These are phyloP conservation scores for Calonectria ilicicola DNA, from an alignment of 2,329 filamentous ascomycete species.

Conservation along the genomic window DNA sequence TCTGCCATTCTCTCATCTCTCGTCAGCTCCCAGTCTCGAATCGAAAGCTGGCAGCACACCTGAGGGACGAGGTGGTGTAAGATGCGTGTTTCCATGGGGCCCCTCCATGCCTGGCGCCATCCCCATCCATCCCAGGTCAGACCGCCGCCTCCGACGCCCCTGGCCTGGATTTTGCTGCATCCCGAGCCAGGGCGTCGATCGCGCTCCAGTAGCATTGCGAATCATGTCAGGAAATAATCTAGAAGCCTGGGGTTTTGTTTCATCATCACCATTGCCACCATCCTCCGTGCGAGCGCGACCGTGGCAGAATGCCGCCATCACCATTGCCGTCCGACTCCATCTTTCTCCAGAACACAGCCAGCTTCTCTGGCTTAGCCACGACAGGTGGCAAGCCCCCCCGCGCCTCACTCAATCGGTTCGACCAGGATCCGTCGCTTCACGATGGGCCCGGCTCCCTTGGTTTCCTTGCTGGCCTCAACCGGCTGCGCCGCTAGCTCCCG, in stretches of 20 bases:
- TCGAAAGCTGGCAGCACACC: not conserved
- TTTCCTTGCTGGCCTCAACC: conserved; percentile 13
- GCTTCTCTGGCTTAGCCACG: not conserved
- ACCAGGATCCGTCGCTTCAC: conserved; percentile 9
- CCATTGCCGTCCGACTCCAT: not conserved
- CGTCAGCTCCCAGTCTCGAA: not conserved
- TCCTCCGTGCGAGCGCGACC: not conserved
- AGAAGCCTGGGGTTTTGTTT: not conserved
- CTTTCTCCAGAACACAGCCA: not conserved
- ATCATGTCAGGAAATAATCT: not conserved
- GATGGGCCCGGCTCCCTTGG: conserved; percentile 4
- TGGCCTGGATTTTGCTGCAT: conserved; percentile 5
- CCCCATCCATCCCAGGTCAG: conserved; percentile 16
- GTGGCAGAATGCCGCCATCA: not conserved
- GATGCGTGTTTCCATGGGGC: not conserved
- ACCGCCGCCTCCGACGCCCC: conserved; percentile 10
- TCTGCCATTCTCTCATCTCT: not conserved
- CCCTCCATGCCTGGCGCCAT: conserved; percentile 8
- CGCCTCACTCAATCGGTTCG: conserved; percentile 15
- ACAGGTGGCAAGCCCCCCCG: not conserved
- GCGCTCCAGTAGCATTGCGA: not conserved
- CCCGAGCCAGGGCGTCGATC: conserved; percentile 12
- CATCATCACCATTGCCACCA: not conserved
- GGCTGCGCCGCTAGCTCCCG: conserved; percentile 23
- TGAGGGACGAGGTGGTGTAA: not conserved